Conservation (phyloP, 1,284 basidiomycete species). For the Sanghuangporus weigelae region DNA sequence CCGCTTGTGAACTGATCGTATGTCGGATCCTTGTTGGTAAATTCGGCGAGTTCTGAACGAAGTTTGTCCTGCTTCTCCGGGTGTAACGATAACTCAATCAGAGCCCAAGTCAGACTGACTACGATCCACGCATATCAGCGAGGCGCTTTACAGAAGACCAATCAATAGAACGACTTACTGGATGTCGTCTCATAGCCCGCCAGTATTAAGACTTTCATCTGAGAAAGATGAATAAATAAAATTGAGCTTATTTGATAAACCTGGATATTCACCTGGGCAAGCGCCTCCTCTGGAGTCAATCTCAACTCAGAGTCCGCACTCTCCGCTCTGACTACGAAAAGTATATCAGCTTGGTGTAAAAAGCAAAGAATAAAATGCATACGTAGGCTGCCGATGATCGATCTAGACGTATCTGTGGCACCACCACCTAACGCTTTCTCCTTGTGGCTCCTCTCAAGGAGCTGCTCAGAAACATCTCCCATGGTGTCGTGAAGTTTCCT, state of each 20-base stretch:
- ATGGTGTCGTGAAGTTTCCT: conserved; percentile 35
- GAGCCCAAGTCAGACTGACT: conserved; percentile 29
- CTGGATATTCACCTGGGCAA: conserved; percentile 42
- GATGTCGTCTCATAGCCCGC: conserved; percentile 41
- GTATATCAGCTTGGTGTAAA: not conserved
- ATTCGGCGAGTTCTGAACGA: conserved; percentile 24
- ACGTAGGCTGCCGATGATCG: conserved; percentile 52
- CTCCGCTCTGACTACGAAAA: conserved; percentile 45
- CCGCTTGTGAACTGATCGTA: conserved; percentile 27
- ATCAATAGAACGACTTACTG: conserved; percentile 24
- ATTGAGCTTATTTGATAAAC: not conserved
- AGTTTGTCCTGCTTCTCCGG: conserved; percentile 26
- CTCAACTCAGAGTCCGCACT: conserved; percentile 33
- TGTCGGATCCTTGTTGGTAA: conserved; percentile 21
- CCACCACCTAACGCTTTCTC: conserved; percentile 36
- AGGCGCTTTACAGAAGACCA: not conserved
- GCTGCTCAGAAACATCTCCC: conserved; percentile 39
- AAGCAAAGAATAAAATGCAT: conserved; percentile 20
- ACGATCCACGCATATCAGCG: not conserved
- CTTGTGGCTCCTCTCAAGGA: conserved; percentile 39
- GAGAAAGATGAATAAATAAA: not conserved
- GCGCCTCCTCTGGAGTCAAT: conserved; percentile 64
- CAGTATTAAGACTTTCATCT: conserved; percentile 35
- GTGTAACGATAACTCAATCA: conserved; percentile 25
- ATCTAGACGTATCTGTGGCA: conserved; percentile 36